A percentile compares a stretch with the other conserved stretches of the same genome.
These are phyloP conservation scores for Boletus insuetus DNA, from an alignment of 768 basidiomycete genomes.

Conservation along the genomic window DNA sequence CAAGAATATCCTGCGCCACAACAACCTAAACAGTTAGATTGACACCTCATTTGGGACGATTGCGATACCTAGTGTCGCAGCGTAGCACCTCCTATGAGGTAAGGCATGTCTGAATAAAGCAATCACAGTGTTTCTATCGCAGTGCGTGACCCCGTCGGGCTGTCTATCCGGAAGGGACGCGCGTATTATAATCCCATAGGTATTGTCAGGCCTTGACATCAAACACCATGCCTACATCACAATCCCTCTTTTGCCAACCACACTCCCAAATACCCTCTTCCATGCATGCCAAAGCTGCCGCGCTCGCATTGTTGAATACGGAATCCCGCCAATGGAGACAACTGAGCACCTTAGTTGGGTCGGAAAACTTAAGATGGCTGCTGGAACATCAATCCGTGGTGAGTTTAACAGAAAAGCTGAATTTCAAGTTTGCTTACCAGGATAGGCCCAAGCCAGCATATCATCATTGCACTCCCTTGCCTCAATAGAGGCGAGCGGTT, in stretches of 20 bases:
- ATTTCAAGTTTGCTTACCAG: too few species aligned
- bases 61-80: not conserved
- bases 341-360: not conserved
- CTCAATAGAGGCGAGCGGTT: too few species aligned
- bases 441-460: too few species aligned
- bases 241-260: not conserved
- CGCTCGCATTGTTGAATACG: not conserved
- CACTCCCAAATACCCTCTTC: not conserved
- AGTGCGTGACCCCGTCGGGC: not conserved
- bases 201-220: not conserved
- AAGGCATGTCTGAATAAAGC: not conserved
- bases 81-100: not conserved
- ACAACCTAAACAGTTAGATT: not conserved
- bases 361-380: not conserved
- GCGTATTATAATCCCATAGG: not conserved
- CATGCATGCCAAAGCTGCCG: not conserved
- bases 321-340: not conserved
- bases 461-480: too few species aligned
- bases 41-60: not conserved
- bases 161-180: not conserved
- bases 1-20: not conserved
- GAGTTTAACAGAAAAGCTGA: not conserved
- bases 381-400: not conserved
- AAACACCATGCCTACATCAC: not conserved
- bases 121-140: not conserved